Percentiles rank a stretch among this genome's conserved stretches.
Evolutionary conservation across 2,329 filamentous ascomycete genomes (phyloP).

Genomic region (Apiospora arundinis): DNA sequence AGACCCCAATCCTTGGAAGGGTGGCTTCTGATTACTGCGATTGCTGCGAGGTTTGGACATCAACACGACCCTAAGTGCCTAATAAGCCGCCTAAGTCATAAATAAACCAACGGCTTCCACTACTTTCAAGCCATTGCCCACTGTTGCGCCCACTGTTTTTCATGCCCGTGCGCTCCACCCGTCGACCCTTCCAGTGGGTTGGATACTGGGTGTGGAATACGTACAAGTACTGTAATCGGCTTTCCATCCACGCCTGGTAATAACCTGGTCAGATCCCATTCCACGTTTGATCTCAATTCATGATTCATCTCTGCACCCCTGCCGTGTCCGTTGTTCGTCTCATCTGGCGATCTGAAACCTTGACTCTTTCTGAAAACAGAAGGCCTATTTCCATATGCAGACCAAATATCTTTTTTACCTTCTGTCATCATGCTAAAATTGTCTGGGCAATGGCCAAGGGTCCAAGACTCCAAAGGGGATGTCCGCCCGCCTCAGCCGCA

Average conservation of each 20-base stretch:
- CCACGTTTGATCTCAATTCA: background rate
- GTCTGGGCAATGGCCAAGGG: too few species aligned
- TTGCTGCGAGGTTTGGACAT: background rate
- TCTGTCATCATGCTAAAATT: too few species aligned
- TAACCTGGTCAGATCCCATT: background rate
- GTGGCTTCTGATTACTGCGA: background rate
- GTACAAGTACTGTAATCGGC: background rate
- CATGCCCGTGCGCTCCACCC: background rate
- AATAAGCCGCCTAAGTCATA: background rate
- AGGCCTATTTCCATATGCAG: too few species aligned
- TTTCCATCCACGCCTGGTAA: background rate
- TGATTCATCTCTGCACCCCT: background rate
- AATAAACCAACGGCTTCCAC: background rate
- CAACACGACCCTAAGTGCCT: background rate
- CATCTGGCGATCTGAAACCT: background rate
- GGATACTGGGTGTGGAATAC: background rate
- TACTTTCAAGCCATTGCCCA: background rate
- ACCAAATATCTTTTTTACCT: too few species aligned
- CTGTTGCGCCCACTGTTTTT: slow-evolving; percentile 10
- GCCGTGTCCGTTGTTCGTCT: background rate
- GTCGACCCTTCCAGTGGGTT: slow-evolving; percentile 13
- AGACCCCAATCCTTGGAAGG: slow-evolving; percentile 10
- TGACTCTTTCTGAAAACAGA: background rate
- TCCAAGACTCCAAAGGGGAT: too few species aligned
- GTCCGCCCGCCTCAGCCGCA: too few species aligned